These are phyloP conservation scores for Aureoboletus auriporus DNA, from an alignment of 768 basidiomycete genomes.

Conservation along the genomic window DNA sequence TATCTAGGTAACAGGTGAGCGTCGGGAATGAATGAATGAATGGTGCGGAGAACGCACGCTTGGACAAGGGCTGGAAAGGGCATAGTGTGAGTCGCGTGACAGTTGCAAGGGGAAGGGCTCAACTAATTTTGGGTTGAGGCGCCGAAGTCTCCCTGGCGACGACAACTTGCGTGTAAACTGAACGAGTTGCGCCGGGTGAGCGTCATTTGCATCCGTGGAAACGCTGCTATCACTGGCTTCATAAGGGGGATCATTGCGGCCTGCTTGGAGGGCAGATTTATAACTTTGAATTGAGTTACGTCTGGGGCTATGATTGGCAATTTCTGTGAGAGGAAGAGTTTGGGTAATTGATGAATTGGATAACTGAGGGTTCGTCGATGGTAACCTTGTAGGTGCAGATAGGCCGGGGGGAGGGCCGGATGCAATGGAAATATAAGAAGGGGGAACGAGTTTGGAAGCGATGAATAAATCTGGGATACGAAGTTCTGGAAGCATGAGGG, in stretches of 20 bases:
- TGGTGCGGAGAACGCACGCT: constrained; percentile 43
- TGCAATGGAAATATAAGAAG: constrained; percentile 23
- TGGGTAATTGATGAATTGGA: constrained; percentile 11
- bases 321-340: constrained; percentile 9
- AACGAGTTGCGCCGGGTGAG: constrained; percentile 21
- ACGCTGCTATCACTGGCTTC: constrained; percentile 42
- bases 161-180: constrained; percentile 27
- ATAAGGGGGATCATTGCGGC: constrained; percentile 31
- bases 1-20: constrained; percentile 32
- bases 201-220: constrained; percentile 44
- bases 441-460: constrained; percentile 44
- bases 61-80: constrained; percentile 49
- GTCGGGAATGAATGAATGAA: background rate
- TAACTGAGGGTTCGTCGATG: constrained; percentile 4
- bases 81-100: constrained; percentile 14
- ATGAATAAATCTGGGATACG: constrained; percentile 59
- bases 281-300: constrained; percentile 33
- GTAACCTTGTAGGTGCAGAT: constrained; percentile 12
- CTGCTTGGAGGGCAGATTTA: constrained; percentile 37
- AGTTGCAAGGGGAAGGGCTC: constrained; percentile 21
- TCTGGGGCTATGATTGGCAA: constrained; percentile 10
- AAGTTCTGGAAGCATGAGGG: constrained; percentile 52
- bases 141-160: constrained; percentile 35
- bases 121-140: constrained; percentile 53
- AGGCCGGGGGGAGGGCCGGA: constrained; percentile 25